Evolutionary conservation across 495 filamentous ascomycete genomes (phyloP).

Genomic region (Penicillium dipodomyicola): DNA sequence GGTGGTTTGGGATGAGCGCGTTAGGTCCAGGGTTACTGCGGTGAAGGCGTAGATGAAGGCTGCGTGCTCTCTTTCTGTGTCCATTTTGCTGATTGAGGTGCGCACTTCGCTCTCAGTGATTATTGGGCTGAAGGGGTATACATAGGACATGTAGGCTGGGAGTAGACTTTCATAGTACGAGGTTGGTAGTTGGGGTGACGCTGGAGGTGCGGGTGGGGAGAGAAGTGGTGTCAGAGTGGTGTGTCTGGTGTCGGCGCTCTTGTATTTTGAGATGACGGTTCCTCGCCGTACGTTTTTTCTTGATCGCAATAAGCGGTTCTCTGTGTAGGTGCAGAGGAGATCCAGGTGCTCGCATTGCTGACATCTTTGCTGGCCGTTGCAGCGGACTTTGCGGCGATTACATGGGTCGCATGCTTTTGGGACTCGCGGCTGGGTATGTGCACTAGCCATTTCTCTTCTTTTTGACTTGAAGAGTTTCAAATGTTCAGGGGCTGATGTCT

Average conservation of each 20-base stretch:
- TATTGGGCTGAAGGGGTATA: constrained; percentile 34
- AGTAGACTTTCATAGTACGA: constrained; percentile 17
- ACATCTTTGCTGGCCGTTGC: constrained; percentile 50
- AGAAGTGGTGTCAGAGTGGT: not conserved
- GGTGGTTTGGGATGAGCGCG: constrained; percentile 7
- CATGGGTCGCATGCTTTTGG: constrained; percentile 64
- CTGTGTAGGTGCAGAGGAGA: constrained; percentile 29
- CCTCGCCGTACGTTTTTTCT: constrained; percentile 27
- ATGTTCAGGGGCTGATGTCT: not conserved
- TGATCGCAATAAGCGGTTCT: constrained; percentile 17
- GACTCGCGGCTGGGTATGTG: constrained; percentile 2
- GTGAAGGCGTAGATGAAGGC: constrained; percentile 30
- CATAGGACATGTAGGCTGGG: constrained; percentile 26
- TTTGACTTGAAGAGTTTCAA: not conserved
- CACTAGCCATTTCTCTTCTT: constrained; percentile 2
- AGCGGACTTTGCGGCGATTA: constrained; percentile 75
- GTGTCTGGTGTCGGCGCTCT: not conserved
- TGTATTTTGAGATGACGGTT: constrained; percentile 26
- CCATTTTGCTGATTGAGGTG: constrained; percentile 24
- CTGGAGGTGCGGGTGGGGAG: not conserved
- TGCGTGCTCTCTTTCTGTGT: constrained; percentile 19
- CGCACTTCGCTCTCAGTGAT: constrained; percentile 23
- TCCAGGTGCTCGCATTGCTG: constrained; percentile 33
- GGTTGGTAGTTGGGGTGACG: constrained; percentile 5
- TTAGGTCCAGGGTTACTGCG: constrained; percentile 30